Evolutionary conservation across 2,329 filamentous ascomycete species (phyloP).

Genomic region (Aspergillus pseudoglaucus): DNA sequence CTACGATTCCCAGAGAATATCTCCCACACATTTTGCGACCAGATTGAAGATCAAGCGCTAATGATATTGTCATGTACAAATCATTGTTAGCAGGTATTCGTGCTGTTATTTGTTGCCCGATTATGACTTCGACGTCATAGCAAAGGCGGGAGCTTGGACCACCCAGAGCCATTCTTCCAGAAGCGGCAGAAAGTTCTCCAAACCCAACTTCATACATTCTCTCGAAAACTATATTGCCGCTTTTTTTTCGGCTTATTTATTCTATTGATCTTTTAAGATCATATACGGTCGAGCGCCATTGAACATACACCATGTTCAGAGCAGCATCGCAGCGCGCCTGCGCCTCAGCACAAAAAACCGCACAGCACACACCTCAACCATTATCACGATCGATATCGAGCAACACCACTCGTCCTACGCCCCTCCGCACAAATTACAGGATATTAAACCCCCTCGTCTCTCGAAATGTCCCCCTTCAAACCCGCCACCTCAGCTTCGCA

Average conservation of each 20-base stretch:
- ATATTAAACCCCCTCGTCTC: not conserved
- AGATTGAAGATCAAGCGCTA: not conserved
- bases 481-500: slow-evolving; percentile 20
- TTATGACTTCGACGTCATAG: slow-evolving; percentile 20
- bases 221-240: slow-evolving; percentile 1
- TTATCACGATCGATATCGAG: slow-evolving; percentile 17
- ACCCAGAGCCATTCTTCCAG: slow-evolving; percentile 1
- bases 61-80: not conserved
- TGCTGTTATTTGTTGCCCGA: not conserved
- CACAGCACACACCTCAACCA: slow-evolving; percentile 11
- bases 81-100: not conserved
- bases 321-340: slow-evolving; percentile 20
- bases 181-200: slow-evolving; percentile 4
- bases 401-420: slow-evolving; percentile 4
- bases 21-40: slow-evolving; percentile 57
- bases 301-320: slow-evolving; percentile 13
- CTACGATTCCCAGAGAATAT: slow-evolving; percentile 58
- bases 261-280: too few species aligned
- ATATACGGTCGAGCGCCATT: not conserved
- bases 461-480: slow-evolving; percentile 5
- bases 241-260: slow-evolving; percentile 1
- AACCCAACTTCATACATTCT: slow-evolving; percentile 8
- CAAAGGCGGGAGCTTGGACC: slow-evolving; percentile 21
- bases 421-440: not conserved
- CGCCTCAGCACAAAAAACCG: slow-evolving; percentile 15